phyloP scores from a whole-genome alignment of 108 stramenopile genomes.

The Pseudonitzschia delicatissima region DNA sequence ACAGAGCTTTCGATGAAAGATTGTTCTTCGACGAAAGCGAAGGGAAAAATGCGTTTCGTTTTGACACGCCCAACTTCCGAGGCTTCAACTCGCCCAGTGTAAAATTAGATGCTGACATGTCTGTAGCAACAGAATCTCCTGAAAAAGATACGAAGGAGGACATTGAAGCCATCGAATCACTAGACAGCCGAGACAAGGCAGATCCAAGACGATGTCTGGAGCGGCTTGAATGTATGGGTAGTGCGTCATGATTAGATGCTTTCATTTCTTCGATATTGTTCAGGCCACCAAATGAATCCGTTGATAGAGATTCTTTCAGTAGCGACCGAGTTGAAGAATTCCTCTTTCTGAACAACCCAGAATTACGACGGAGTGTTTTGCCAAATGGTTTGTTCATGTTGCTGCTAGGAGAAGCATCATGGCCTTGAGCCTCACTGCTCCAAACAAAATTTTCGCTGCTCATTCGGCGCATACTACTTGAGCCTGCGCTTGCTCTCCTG shows the following conservation, averaged over 20 bases:
- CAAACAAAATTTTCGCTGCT: slow-evolving; percentile 2
- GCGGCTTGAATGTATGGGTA: neutral
- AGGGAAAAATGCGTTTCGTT: neutral
- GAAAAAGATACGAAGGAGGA: neutral
- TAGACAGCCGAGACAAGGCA: neutral
- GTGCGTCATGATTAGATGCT: neutral
- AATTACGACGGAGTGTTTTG: neutral
- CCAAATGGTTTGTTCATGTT: neutral
- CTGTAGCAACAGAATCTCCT: neutral
- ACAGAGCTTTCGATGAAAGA: neutral
- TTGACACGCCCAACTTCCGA: neutral
- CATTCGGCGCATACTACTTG: slow-evolving; percentile 3
- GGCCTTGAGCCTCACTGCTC: neutral
- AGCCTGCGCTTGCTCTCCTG: neutral
- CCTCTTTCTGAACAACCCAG: no score
- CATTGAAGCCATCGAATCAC: neutral
- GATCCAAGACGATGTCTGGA: neutral
- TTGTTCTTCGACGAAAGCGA: neutral
- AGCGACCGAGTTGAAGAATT: neutral
- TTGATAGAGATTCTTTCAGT: neutral
- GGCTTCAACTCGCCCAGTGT: slow-evolving; percentile 3
- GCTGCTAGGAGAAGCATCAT: neutral
- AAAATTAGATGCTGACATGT: neutral
- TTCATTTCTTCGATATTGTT: neutral
- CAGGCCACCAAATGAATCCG: neutral